phyloP scores from a whole-genome alignment of 352 stramenopile genomes.

The Globisporangium middletonii region DNA sequence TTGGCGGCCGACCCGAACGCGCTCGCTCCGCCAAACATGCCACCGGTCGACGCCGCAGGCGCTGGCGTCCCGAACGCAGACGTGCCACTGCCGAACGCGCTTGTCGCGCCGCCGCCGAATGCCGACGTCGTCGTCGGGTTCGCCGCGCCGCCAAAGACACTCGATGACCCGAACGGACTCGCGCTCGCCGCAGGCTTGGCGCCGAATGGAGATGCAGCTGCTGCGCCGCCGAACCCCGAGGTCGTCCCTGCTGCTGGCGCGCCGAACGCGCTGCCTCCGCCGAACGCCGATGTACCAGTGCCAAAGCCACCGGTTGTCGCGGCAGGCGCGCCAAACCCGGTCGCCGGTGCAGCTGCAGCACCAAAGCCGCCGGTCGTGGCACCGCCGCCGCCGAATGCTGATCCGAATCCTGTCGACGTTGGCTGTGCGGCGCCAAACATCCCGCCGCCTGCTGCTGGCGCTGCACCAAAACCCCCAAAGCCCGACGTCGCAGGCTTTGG shows the following conservation, averaged over 20 bases:
- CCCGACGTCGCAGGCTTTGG: slow-evolving; percentile 19
- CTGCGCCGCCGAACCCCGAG: slow-evolving; percentile 21
- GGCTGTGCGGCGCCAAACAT: slow-evolving; percentile 25
- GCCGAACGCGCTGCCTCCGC: slow-evolving; percentile 16
- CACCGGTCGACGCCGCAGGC: slow-evolving; percentile 13
- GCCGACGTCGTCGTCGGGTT: slow-evolving; percentile 22
- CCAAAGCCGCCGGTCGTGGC: slow-evolving; percentile 21
- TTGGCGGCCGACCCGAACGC: slow-evolving; percentile 42
- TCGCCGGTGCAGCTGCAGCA: slow-evolving; percentile 12
- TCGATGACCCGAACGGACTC: slow-evolving; percentile 52
- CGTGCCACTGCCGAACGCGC: slow-evolving; percentile 17
- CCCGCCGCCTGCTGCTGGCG: slow-evolving; percentile 15
- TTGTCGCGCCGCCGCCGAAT: slow-evolving; percentile 17
- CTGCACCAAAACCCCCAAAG: slow-evolving; percentile 42
- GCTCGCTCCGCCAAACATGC: slow-evolving; percentile 29
- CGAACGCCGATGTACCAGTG: slow-evolving; percentile 28
- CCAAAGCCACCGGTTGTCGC: slow-evolving; percentile 8
- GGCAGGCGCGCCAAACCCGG: slow-evolving; percentile 13
- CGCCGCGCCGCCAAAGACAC: slow-evolving; percentile 36
- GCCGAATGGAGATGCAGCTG: slow-evolving; percentile 43
- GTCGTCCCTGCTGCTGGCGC: slow-evolving; percentile 10
- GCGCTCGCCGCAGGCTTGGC: slow-evolving; percentile 43
- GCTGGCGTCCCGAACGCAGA: slow-evolving; percentile 33
- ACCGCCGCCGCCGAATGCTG: slow-evolving; percentile 22
- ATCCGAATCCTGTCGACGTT: slow-evolving; percentile 29